Evolutionary conservation across 306 rosid species (phyloP).

Genomic region (Carpinus viminea): DNA sequence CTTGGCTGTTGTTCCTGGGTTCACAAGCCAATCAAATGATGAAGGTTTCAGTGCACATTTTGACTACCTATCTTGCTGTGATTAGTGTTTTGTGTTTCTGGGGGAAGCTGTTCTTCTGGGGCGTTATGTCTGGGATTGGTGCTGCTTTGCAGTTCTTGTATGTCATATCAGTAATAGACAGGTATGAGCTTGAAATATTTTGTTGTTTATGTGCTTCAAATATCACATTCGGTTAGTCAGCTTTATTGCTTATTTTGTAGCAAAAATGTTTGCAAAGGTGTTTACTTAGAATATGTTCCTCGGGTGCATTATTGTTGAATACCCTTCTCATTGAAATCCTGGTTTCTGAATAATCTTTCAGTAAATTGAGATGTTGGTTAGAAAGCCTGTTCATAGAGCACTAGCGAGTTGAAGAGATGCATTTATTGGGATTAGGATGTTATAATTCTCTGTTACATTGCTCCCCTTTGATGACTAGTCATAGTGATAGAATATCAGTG

Average conservation of each 20-base stretch:
- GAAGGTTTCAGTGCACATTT: conserved; percentile 91
- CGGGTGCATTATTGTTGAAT: not conserved
- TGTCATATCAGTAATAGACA: conserved; percentile 80
- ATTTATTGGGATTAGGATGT: not conserved
- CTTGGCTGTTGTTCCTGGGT: conserved; percentile 79
- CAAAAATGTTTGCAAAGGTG: not conserved
- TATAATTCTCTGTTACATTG: not conserved
- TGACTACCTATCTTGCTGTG: conserved; percentile 93
- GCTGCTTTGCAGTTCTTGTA: conserved; percentile 83
- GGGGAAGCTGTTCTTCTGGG: conserved; percentile 87
- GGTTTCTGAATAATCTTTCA: not conserved
- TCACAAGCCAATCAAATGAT: conserved; percentile 72
- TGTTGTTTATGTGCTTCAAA: conserved; percentile 15
- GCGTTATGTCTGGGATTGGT: conserved; percentile 80
- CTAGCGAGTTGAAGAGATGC: not conserved
- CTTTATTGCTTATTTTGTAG: not conserved
- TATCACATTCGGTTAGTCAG: not conserved
- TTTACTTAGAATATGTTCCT: not conserved
- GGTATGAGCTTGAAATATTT: conserved; percentile 47
- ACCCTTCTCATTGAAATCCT: not conserved
- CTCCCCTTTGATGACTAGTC: not conserved
- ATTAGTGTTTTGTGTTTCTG: conserved; percentile 92
- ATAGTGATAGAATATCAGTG: not conserved
- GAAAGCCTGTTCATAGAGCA: not conserved
- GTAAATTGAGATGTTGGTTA: not conserved